phyloP scores from a whole-genome alignment of 108 stramenopile species.

The Ochromonas danica region DNA sequence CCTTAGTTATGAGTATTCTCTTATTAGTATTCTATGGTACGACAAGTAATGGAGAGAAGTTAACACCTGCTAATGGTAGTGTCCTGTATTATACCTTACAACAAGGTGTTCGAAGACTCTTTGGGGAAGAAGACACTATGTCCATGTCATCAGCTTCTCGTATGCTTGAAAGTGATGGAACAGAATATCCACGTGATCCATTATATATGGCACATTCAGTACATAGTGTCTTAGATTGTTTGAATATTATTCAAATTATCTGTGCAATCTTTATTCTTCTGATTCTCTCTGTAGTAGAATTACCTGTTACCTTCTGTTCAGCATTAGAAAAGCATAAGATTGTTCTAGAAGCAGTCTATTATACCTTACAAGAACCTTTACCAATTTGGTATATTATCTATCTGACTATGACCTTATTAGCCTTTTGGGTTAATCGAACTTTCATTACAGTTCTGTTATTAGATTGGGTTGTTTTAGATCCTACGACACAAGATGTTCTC shows the following conservation, averaged over 20 bases:
- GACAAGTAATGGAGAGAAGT: background rate
- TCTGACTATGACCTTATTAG: background rate
- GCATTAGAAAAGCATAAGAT: background rate
- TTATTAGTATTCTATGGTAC: slow-evolving; percentile 25
- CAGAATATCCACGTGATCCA: background rate
- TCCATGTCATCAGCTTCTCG: too few relatives aligned
- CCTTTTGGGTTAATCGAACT: background rate
- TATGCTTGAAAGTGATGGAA: too few relatives aligned
- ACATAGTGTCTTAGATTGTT: background rate
- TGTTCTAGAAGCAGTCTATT: background rate
- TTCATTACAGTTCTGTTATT: slow-evolving; percentile 3
- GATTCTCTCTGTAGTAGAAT: background rate
- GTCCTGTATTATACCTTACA: too few relatives aligned
- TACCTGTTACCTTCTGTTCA: background rate
- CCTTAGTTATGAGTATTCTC: slow-evolving; percentile 15
- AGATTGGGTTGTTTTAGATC: slow-evolving; percentile 26
- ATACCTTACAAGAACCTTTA: slow-evolving; percentile 4
- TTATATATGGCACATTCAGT: slow-evolving; percentile 3
- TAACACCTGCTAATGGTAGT: too few relatives aligned
- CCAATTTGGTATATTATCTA: slow-evolving; percentile 30
- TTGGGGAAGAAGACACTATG: too few relatives aligned
- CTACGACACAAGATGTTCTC: background rate
- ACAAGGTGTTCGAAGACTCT: too few relatives aligned
- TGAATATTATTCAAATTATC: slow-evolving; percentile 23
- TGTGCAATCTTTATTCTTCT: background rate